phyloP scores from a whole-genome alignment of 2,329 filamentous ascomycete genomes.

The Aspergillus alliaceus region DNA sequence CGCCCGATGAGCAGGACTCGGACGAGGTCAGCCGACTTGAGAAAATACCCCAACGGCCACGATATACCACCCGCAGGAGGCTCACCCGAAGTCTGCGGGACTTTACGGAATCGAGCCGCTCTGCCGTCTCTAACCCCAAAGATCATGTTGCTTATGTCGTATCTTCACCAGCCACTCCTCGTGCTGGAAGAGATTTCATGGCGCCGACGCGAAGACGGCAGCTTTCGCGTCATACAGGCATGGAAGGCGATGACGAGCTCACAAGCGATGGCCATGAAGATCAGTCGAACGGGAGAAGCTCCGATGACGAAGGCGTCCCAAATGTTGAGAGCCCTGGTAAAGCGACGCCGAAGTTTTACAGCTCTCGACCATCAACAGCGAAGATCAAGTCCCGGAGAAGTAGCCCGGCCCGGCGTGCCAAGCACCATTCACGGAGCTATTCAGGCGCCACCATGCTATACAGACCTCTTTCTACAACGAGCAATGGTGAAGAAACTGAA shows the following conservation, averaged over 20 bases:
- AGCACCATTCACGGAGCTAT: constrained; percentile 66
- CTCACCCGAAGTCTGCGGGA: constrained; percentile 38
- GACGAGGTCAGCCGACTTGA: constrained; percentile 61
- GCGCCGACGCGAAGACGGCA: constrained; percentile 40
- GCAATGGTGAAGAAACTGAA: constrained; percentile 42
- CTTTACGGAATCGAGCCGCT: constrained; percentile 53
- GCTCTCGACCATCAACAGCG: constrained; percentile 44
- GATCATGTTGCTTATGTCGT: constrained; percentile 39
- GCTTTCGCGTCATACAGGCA: constrained; percentile 67
- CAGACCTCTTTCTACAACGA: constrained; percentile 59
- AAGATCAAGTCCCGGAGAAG: constrained; percentile 38
- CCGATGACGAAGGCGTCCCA: constrained; percentile 14
- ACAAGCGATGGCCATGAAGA: constrained; percentile 74
- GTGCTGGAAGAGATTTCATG: constrained; percentile 27
- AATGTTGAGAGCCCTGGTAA: constrained; percentile 22
- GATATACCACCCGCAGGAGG: constrained; percentile 47
- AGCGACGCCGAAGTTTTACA: constrained; percentile 34
- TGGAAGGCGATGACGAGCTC: constrained; percentile 88
- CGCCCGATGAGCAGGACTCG: constrained; percentile 61
- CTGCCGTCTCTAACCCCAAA: constrained; percentile 59
- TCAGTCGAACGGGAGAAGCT: constrained; percentile 18
- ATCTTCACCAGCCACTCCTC: constrained; percentile 38
- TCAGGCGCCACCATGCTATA: constrained; percentile 85
- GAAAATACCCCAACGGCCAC: constrained; percentile 50
- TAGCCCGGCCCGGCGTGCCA: constrained; percentile 36